Base-by-base conservation (phyloP, 75 land plant species). In the Cryptomeria japonica region DNA sequence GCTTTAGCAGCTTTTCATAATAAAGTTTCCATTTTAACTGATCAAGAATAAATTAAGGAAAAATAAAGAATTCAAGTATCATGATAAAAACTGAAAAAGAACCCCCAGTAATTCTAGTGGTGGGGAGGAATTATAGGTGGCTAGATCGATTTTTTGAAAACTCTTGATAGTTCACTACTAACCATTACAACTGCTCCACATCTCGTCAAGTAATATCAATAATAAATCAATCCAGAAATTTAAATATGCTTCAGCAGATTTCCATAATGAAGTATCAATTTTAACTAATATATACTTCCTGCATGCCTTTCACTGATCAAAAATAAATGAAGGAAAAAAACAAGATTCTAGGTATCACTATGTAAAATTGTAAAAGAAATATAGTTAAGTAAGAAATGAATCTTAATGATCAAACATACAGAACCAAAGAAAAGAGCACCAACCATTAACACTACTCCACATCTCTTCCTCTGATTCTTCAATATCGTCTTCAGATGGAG, bases 391-490 rank as follows among this genome's bases (percentile, higher is more conserved):
- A 3, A 1, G 55, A 47, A 83, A 83, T 7, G 13, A 83, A 83
- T 51, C 70, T 64, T 64, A 22, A 84, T 15, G 34, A 53, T 2
- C 2, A 25, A 14, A 75, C 77, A 32, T 32, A 39, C 34, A 44
- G 25, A 86, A 70, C 39, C 15, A 70, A 44, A 64, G 18, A 84
- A 1, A 76, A 85, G 86, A 73, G 32, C n/a, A 37, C 87, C 56
- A 39, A 92, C 96, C 94, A 76, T 61, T 79, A 37, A 16, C 75
- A 89, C 49, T 86, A 73, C 91, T 92, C 96, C 94, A 96, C 91
- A 91, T 91, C 77, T 90, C 88, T 86, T 88, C 70, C 22, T 86
- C 78, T 34, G 84, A 55, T 49, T 88, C 86, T 49, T 89, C 88
- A 53, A 73, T 75, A 53, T 31, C 42, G 25, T 68, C 90, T 76